Evolutionary conservation across 2,329 filamentous ascomycete species (phyloP).

Genomic region (Talaromyces verruculosus): DNA sequence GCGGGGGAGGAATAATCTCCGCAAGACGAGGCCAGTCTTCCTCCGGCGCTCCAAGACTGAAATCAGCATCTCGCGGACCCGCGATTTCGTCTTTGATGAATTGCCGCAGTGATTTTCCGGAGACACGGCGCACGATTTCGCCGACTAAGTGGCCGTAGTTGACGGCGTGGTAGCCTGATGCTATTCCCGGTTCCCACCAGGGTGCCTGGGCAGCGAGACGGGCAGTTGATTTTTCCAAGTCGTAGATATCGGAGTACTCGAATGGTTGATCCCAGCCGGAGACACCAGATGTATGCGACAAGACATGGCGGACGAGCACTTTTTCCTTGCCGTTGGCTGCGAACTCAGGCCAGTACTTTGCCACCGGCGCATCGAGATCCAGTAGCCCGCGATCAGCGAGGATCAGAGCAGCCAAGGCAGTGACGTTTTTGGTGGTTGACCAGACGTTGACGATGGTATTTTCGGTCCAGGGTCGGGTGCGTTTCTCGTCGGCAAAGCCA

Average conservation of each 20-base stretch:
- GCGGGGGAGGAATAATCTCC: constrained; percentile 33
- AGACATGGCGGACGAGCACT: constrained; percentile 43
- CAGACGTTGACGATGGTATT: constrained; percentile 46
- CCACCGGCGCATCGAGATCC: constrained; percentile 39
- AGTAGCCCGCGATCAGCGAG: constrained; percentile 45
- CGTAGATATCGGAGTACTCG: constrained; percentile 35
- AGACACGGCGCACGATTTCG: constrained; percentile 45
- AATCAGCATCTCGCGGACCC: constrained; percentile 47
- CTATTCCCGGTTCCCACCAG: constrained; percentile 49
- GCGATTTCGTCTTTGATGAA: constrained; percentile 49
- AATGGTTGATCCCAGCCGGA: constrained; percentile 38
- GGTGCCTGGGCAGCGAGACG: constrained; percentile 45
- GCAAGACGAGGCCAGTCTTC: constrained; percentile 45
- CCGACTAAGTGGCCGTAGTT: constrained; percentile 47
- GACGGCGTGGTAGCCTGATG: constrained; percentile 45
- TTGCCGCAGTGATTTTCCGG: constrained; percentile 44
- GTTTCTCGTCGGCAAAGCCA: constrained; percentile 36
- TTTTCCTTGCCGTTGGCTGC: constrained; percentile 44
- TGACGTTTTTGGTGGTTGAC: constrained; percentile 45
- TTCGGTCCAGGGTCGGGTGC: constrained; percentile 38
- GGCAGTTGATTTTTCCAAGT: constrained; percentile 32
- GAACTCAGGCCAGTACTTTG: constrained; percentile 52
- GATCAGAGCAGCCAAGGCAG: constrained; percentile 40
- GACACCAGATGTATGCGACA: constrained; percentile 43
- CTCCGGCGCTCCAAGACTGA: constrained; percentile 47